Conservation (phyloP, 805 yeast species). For the Saccharomycopsis vini region DNA sequence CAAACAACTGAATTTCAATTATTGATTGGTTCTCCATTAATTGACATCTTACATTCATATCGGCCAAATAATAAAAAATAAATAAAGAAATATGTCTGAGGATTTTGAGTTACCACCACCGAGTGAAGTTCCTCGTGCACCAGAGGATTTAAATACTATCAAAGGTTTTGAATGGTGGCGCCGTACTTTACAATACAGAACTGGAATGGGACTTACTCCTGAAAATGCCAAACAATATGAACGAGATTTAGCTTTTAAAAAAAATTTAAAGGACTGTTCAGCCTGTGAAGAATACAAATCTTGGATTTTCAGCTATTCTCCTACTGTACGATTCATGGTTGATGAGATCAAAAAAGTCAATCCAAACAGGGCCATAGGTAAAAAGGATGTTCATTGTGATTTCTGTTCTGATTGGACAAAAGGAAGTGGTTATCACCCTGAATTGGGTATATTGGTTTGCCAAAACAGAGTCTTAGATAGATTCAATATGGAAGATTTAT, state of each 20-base stretch:
- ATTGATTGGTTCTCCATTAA: no score
- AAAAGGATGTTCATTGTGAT: slow-evolving; percentile 49
- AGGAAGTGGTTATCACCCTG: slow-evolving; percentile 92
- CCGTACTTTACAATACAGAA: slow-evolving; percentile 56
- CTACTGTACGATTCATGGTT: slow-evolving; percentile 78
- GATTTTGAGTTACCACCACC: slow-evolving; percentile 7
- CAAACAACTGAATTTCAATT: no score
- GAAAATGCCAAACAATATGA: slow-evolving; percentile 50
- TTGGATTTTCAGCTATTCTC: slow-evolving; percentile 74
- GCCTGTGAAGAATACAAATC: slow-evolving; percentile 67
- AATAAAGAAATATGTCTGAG: background rate
- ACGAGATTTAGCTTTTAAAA: slow-evolving; percentile 37
- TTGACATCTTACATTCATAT: no score
- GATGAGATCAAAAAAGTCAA: slow-evolving; percentile 65
- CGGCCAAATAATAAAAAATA: no score
- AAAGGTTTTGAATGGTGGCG: slow-evolving; percentile 77
- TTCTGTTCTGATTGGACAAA: slow-evolving; percentile 65
- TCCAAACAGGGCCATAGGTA: slow-evolving; percentile 30
- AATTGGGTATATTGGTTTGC: slow-evolving; percentile 77
- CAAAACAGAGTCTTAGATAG: slow-evolving; percentile 69
- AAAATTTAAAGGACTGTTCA: slow-evolving; percentile 47
- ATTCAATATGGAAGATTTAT: slow-evolving; percentile 81
- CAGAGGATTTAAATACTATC: slow-evolving; percentile 16
- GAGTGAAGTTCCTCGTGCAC: slow-evolving; percentile 13
- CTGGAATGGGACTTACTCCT: slow-evolving; percentile 55